Evolutionary conservation across 2,329 filamentous ascomycete species (phyloP), one percentile per base, ranked within the genome.

Genomic region (Pseudogymnoascus sp.): DNA sequence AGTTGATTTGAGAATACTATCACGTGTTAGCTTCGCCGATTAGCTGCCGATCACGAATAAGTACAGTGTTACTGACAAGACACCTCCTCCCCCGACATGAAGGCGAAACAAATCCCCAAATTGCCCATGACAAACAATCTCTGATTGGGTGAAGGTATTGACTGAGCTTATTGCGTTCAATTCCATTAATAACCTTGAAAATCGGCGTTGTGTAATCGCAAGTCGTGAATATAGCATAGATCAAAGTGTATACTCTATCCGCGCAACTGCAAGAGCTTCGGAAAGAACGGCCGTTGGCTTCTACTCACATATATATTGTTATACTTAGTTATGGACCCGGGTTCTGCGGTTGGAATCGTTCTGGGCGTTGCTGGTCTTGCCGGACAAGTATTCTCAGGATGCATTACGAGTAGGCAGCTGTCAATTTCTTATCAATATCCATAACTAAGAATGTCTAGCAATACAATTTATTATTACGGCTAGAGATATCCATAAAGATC

Each of bases 381-480:
- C 34, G 71, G 79, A 11, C 78, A 80, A 65, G 76, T 81, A 60
- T 80, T 79, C 62, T 77, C 76, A 6, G 75, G 77, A 37, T 80
- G 78, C 66, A 76, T 80, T 57, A 77, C 79, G 73, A 76, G 77
- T 71, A 63, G 62, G 60, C 18, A 16, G 26, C 26, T 31, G 23
- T 31, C 47, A 60, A 16, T 29, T 26, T 51, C 36, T 60, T 51
- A 42, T 36, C 42, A 11, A 60, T n/a, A 23, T 36, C 51, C 40
- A 47, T 57, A 42, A 64, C 21, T 65, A 29, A 45, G 14, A 60
- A 42, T 60, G 2, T 11, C 37, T 66, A 77, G 78, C 75, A 21
- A 80, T 81, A 63, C 79, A 80, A 68, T 72, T 81, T 61, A 74
- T 81, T 34, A 71, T 81, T 51, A 80, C 78, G 5, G 79, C 79